Percentiles rank a stretch among this genome's conserved stretches.
These are phyloP conservation scores for Stevia rebaudiana DNA, from an alignment of 140 eudicot genomes.

Conservation along the genomic window DNA sequence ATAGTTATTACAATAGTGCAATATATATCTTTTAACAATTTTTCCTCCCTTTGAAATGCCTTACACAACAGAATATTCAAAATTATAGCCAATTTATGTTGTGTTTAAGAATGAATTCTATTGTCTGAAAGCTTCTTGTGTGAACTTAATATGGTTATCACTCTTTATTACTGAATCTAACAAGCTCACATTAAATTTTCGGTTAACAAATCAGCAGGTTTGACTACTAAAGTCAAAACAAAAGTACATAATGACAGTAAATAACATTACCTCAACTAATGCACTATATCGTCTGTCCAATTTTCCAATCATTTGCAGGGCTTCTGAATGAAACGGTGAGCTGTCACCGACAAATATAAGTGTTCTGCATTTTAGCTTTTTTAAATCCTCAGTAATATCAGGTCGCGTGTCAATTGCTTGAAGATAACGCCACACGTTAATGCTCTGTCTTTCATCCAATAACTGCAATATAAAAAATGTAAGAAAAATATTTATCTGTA, in stretches of 20 bases:
- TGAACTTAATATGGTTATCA: not conserved
- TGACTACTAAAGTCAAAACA: conserved; percentile 6
- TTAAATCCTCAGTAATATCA: conserved; percentile 76
- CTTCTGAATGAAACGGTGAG: conserved; percentile 85
- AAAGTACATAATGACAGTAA: not conserved
- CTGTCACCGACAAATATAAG: conserved; percentile 86
- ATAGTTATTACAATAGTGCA: no score
- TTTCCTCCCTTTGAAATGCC: not conserved
- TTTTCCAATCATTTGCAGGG: conserved; percentile 82
- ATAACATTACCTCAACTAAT: conserved; percentile 67
- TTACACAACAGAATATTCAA: not conserved
- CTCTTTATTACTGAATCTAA: not conserved
- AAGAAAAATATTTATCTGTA: conserved; percentile 11
- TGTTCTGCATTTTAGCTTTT: conserved; percentile 73
- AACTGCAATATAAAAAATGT: conserved; percentile 32
- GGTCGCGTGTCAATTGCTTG: conserved; percentile 86
- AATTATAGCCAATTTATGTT: not conserved
- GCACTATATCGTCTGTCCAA: conserved; percentile 88
- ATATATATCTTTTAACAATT: no score
- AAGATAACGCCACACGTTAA: conserved; percentile 79
- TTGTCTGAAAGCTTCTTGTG: not conserved
- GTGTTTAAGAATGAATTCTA: not conserved
- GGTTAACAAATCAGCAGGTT: not conserved
- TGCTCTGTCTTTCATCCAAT: conserved; percentile 89
- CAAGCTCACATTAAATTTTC: not conserved